Evolutionary conservation across 2,329 filamentous ascomycete genomes (phyloP).

Genomic region (Macrophomina phaseolina): DNA sequence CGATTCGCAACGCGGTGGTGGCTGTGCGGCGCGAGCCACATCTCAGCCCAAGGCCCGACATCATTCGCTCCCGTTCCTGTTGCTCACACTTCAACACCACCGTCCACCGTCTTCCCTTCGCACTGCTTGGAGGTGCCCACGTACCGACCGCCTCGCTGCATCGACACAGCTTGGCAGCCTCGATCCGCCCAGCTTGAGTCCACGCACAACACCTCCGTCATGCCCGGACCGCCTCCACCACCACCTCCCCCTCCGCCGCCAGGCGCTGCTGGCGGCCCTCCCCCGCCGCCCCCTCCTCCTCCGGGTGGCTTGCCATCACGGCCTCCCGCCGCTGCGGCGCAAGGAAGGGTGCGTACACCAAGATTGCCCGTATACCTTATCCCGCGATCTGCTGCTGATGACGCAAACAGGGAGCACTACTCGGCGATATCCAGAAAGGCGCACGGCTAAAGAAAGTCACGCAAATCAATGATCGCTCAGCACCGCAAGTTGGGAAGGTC

Average conservation of each 20-base stretch:
- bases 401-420: slow-evolving; percentile 73
- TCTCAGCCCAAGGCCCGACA: slow-evolving; percentile 24
- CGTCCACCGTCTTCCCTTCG: not conserved
- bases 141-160: not conserved
- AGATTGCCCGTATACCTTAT: not conserved
- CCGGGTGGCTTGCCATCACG: slow-evolving; percentile 65
- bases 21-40: slow-evolving; percentile 21
- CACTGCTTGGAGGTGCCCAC: not conserved
- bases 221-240: slow-evolving; percentile 67
- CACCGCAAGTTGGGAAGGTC: slow-evolving; percentile 69
- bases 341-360: slow-evolving; percentile 65
- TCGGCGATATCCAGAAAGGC: slow-evolving; percentile 88
- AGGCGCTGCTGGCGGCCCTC: slow-evolving; percentile 62
- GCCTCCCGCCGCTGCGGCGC: slow-evolving; percentile 61
- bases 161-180: not conserved
- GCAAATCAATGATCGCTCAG: slow-evolving; percentile 90
- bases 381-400: slow-evolving; percentile 9
- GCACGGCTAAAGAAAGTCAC: slow-evolving; percentile 76
- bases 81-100: slow-evolving; percentile 10
- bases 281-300: slow-evolving; percentile 68
- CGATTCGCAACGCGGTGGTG: slow-evolving; percentile 17
- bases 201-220: slow-evolving; percentile 25
- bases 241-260: slow-evolving; percentile 69
- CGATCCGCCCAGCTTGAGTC: not conserved
- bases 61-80: slow-evolving; percentile 26